phyloP scores from a whole-genome alignment of 2,329 filamentous ascomycete species.

The Neofusicoccum ribis region DNA sequence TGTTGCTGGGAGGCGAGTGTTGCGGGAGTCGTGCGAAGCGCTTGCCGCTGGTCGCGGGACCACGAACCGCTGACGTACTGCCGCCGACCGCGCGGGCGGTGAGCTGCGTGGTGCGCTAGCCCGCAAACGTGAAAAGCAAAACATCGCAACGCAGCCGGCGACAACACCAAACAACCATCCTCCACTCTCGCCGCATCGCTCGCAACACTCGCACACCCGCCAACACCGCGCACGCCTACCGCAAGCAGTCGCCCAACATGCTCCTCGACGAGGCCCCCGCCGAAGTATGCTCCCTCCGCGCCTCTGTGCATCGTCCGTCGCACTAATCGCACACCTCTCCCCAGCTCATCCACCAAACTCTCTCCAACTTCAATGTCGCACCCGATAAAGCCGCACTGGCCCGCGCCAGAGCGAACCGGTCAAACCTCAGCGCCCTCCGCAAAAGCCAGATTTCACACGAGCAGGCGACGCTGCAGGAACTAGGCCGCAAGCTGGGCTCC shows the following conservation, averaged over 20 bases:
- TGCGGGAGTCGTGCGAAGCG: neutral
- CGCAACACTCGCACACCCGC: neutral
- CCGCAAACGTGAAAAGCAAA: constrained; percentile 15
- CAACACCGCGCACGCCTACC: neutral
- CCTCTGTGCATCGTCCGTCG: constrained; percentile 4
- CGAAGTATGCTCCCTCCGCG: constrained; percentile 57
- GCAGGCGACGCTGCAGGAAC: constrained; percentile 48
- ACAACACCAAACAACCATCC: neutral
- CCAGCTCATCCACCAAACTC: constrained; percentile 87
- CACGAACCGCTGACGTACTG: constrained; percentile 15
- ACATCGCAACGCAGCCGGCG: neutral
- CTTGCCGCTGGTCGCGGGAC: neutral
- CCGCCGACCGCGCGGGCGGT: neutral
- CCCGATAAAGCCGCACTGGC: constrained; percentile 79
- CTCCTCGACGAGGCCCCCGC: constrained; percentile 92
- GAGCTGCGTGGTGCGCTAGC: neutral
- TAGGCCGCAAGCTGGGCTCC: constrained; percentile 74
- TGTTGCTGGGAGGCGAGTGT: neutral
- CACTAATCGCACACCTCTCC: neutral
- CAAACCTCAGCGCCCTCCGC: constrained; percentile 80
- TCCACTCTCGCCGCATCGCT: neutral
- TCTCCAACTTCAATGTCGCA: constrained; percentile 90
- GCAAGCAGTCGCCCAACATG: constrained; percentile 59
- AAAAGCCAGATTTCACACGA: constrained; percentile 51
- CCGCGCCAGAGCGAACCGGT: constrained; percentile 64